These are phyloP conservation scores for Trichosporon faecale DNA, from an alignment of 1,284 basidiomycete species.

Conservation along the genomic window DNA sequence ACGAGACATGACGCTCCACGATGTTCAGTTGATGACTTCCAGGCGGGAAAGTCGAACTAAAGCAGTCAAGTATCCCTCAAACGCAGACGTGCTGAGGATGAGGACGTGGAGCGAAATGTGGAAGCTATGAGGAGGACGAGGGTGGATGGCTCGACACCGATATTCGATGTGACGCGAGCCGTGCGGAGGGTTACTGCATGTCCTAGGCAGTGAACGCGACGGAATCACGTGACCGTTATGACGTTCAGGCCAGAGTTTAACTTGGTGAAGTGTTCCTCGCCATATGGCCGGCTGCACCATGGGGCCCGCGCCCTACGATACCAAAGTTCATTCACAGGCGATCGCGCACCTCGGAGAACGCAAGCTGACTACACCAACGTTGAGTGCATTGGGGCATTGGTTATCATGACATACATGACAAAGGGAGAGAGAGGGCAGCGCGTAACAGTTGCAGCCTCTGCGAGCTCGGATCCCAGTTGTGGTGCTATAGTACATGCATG, in stretches of 20 bases:
- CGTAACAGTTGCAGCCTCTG: background rate
- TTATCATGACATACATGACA: background rate
- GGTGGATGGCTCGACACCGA: background rate
- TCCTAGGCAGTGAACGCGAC: too few relatives aligned
- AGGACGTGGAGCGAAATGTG: slow-evolving; percentile 3
- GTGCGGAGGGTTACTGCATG: too few relatives aligned
- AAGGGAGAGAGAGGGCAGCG: background rate
- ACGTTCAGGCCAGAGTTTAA: background rate
- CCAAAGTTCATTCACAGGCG: too few relatives aligned
- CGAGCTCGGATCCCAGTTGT: background rate
- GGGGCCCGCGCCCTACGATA: too few relatives aligned
- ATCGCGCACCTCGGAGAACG: too few relatives aligned
- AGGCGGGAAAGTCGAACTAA: background rate
- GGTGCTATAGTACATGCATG: slow-evolving; percentile 9
- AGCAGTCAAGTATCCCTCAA: background rate
- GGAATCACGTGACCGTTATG: background rate
- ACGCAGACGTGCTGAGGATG: background rate
- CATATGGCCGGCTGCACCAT: too few relatives aligned
- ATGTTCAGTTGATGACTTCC: background rate
- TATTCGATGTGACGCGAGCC: background rate
- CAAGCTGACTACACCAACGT: too few relatives aligned
- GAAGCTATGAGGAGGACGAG: background rate
- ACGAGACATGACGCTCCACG: slow-evolving; percentile 22
- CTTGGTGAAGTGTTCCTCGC: too few relatives aligned
- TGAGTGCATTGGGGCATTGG: too few relatives aligned